Base-by-base conservation (phyloP, 306 rosid species). In the Lablab purpureus region DNA sequence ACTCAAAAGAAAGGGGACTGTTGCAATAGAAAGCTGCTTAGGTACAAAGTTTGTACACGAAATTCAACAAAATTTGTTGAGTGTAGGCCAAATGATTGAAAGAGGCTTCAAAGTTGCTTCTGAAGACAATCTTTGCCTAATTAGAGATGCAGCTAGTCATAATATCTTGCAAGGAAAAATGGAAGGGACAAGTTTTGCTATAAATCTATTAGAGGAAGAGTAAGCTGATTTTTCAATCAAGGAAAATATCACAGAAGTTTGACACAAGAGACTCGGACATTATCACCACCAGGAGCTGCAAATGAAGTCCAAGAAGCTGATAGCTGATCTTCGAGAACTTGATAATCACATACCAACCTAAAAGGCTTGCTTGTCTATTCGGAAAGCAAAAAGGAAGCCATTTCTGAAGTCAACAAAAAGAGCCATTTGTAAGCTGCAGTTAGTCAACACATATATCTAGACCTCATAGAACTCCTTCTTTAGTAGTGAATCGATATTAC, bases 341-440 rank as follows among this genome's bases (percentile, higher is more conserved):
- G 25, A 34, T 36, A 23, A 36, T 32, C 43, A 63, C 13, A 5
- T 58, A 10, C 67, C 67, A 30, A 65, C 17, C 0, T 68, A 40
- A 14, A 41, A 67, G 4, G 18, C 18, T 19, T n/a, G n/a, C n/a
- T n/a, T n/a, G n/a, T n/a, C n/a, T n/a, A n/a, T 40, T 37, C 40
- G 72, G 72, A 37, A 67, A 67, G 55, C 19, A 41, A 41, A 67
- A 21, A 22, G 55, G 21, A 67, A 67, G 52, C 21, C 32, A 41
- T 67, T 67, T 43, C 19, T 21, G 12, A 67, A 41, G 55, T 12
- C 52, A 67, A 12, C 12, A 10, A 21, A 13, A 13, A 2, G 12
- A 43, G 73, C 55, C 54, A 41, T 21, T 43, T 12, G 37, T 21
- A 67, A 67, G 37, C 1, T 41, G 12, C 55, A 67, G 21, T 21